A percentile compares a stretch with the other conserved stretches of the same genome.
Evolutionary conservation across 371 early-diverging fungal genomes (phyloP).

Genomic region (Haplosporangium sp.): DNA sequence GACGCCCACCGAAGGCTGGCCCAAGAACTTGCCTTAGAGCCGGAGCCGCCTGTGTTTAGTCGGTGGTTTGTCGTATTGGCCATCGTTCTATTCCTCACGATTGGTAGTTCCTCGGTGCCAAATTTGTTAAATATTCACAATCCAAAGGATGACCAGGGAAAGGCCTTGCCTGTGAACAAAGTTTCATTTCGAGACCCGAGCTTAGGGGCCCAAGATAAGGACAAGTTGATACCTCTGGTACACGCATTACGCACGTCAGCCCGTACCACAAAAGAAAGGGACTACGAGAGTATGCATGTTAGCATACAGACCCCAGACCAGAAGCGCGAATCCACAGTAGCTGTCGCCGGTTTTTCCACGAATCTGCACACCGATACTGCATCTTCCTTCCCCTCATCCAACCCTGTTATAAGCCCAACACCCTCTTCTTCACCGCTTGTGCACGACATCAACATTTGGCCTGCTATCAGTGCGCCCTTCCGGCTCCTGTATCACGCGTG

Average conservation of each 20-base stretch:
- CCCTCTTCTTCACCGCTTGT: background rate
- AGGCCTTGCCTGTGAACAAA: background rate
- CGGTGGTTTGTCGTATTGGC: slow-evolving; percentile 14
- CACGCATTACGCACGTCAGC: too few species aligned
- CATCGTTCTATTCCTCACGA: slow-evolving; percentile 20
- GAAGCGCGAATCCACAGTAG: too few species aligned
- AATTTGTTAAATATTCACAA: slow-evolving; percentile 21
- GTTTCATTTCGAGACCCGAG: background rate
- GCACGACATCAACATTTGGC: slow-evolving; percentile 2
- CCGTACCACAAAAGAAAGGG: too few species aligned
- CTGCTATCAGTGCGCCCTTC: background rate
- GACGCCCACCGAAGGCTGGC: too few species aligned
- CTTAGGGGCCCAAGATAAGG: background rate
- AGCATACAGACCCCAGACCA: too few species aligned
- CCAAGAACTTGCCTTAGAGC: slow-evolving; percentile 2
- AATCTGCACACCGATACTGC: too few species aligned
- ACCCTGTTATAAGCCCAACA: background rate
- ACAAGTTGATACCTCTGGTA: background rate
- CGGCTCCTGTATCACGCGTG: background rate
- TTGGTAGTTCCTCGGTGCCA: slow-evolving; percentile 16
- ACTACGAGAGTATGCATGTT: too few species aligned
- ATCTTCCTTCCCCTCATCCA: background rate
- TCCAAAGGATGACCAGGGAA: background rate
- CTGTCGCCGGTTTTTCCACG: too few species aligned
- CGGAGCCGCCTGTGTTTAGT: slow-evolving; percentile 4